Conservation (phyloP, 1,139 yeast species). For the Magnusiomyces ingens region DNA sequence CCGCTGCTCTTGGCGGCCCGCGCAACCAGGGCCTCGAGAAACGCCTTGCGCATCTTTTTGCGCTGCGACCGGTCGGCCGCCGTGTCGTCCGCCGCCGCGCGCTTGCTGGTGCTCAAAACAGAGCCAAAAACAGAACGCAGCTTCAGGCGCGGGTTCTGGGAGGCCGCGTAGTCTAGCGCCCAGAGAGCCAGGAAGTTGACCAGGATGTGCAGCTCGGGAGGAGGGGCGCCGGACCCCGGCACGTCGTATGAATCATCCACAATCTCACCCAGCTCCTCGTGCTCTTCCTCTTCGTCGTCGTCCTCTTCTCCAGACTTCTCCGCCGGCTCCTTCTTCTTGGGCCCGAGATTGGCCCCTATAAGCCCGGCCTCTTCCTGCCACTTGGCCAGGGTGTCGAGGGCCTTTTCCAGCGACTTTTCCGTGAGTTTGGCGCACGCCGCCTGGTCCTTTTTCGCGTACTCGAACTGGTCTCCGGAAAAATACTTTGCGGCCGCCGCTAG, state of each 20-base stretch:
- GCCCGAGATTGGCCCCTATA: slow-evolving; percentile 10
- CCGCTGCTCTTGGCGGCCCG: slow-evolving; percentile 16
- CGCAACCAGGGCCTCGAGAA: slow-evolving; percentile 20
- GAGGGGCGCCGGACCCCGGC: slow-evolving; percentile 23
- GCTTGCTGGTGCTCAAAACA: slow-evolving; percentile 9
- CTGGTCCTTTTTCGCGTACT: slow-evolving; percentile 9
- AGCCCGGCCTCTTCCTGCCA: slow-evolving; percentile 12
- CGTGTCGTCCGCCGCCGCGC: slow-evolving; percentile 10
- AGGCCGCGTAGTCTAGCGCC: slow-evolving; percentile 1
- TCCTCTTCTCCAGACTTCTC: neutral
- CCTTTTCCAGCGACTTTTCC: slow-evolving; percentile 16
- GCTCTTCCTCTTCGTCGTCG: neutral
- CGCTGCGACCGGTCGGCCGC: slow-evolving; percentile 1
- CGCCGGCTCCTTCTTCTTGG: slow-evolving; percentile 1
- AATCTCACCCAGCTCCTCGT: slow-evolving; percentile 23
- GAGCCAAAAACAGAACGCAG: slow-evolving; percentile 14
- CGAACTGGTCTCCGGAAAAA: neutral
- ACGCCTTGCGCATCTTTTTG: slow-evolving; percentile 13
- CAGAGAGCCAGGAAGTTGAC: slow-evolving; percentile 9
- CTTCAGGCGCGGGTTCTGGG: slow-evolving; percentile 8
- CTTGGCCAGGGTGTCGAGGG: slow-evolving; percentile 9
- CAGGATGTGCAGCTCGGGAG: slow-evolving; percentile 17
- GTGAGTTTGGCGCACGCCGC: slow-evolving; percentile 18
- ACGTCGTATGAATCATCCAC: slow-evolving; percentile 33
- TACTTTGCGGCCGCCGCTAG: neutral